Evolutionary conservation across 352 stramenopile species (phyloP).

Genomic region (Thraustotheca clavata): DNA sequence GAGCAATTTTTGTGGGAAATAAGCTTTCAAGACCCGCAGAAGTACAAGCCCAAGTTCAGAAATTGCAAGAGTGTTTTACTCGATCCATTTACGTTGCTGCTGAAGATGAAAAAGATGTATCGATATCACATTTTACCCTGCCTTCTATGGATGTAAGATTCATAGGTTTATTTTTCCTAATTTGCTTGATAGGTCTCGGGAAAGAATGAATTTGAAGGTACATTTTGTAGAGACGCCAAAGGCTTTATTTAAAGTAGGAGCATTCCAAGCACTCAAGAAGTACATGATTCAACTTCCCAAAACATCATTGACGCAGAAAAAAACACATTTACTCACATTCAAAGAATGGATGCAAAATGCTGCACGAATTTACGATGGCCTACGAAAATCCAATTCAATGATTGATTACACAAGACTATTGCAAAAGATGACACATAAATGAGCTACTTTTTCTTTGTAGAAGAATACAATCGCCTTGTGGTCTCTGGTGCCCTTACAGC

Average conservation of each 20-base stretch:
- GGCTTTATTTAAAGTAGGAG: neutral
- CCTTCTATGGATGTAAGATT: conserved; percentile 20
- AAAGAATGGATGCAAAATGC: conserved; percentile 71
- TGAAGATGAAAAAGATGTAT: neutral
- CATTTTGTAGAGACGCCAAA: neutral
- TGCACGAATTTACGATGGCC: conserved; percentile 51
- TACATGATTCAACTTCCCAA: conserved; percentile 23
- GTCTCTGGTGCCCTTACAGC: neutral
- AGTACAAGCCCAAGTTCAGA: conserved; percentile 25
- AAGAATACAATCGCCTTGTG: too few species aligned
- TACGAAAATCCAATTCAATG: conserved; percentile 42
- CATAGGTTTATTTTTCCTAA: neutral
- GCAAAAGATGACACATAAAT: conserved; percentile 9
- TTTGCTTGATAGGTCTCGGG: conserved; percentile 21
- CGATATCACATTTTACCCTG: conserved; percentile 14
- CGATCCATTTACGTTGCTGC: neutral
- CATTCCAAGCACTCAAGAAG: neutral
- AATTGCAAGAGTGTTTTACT: neutral
- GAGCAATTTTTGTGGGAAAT: conserved; percentile 55
- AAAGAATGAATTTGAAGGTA: too few species aligned
- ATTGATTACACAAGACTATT: conserved; percentile 15
- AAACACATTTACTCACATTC: conserved; percentile 30
- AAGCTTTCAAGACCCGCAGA: conserved; percentile 25
- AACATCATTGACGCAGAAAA: conserved; percentile 23
- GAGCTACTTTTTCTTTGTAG: too few species aligned